Base-by-base conservation (phyloP, 2,329 filamentous ascomycete species). In the Cordyceps farinosa region DNA sequence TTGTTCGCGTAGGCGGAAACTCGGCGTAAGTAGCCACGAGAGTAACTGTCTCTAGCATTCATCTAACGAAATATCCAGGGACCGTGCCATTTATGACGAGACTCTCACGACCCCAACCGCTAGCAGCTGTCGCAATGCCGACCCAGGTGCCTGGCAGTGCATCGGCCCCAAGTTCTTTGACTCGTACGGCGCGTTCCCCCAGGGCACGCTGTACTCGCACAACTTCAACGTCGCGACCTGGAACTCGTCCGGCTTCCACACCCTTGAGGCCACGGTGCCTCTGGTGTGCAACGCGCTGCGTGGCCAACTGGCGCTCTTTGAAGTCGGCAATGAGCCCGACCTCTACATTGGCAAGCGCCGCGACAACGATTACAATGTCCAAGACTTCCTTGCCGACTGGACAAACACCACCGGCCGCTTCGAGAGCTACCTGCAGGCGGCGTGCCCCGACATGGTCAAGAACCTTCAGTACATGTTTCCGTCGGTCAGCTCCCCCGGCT, bases 311-410 rank as follows among this genome's bases (percentile, higher is more conserved):
- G 54, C 65, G 27, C 55, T 61, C 52, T 70, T 65, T 63, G 69
- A 70, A 60, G 52, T 67, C 22, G 68, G 69, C 58, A 70, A 70
- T 61, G 69, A 70, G 62, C 67, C 69, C 1, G 68, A 70, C 51
- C 59, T 70, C 32, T 70, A 60, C 61, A 66, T 48, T 17, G 63
- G 63, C 32, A 67, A 64, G 64, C 65, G 66, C 32, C 67, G 68
- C 0, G 58, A 60, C 4, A 64, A 52, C 54, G 51, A 56, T 47
- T 70, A 67, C 61, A 60, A 48, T 22, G 66, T 66, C 3, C 27
- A 57, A 2, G 47, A 67, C 29, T 70, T 67, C 51, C 51, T 66
- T 9, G 45, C 50, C 10, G 68, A 70, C 56, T 70, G 68, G 68
- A 38, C 61, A 47, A 67, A 69, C 55, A 56, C 59, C 13, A 66